Base-by-base conservation (phyloP, 345 rosid species). In the Clausena lansium region DNA sequence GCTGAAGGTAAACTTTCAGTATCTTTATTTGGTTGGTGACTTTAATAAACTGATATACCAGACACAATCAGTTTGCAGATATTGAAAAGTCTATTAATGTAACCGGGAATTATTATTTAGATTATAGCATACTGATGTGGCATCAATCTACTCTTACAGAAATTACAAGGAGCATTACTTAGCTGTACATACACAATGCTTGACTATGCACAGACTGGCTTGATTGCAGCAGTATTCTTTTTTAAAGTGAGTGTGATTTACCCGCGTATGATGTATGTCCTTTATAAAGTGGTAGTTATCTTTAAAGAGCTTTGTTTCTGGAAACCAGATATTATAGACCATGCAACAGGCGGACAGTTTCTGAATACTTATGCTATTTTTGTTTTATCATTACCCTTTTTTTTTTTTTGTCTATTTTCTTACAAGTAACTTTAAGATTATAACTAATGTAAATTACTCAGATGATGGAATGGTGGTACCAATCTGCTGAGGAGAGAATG, bases 401-500 rank as follows among this genome's bases (percentile, higher is more conserved):
- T 39, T 70, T n/a, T 71, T 13, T 22, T 14, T 3, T 15, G 2
- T 52, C 15, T 62, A 27, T 74, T 32, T 27, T 28, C 8, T 60
- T 52, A 47, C 55, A 47, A 7, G 6, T 76, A 19, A 1, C 27
- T 27, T 61, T 72, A 35, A 67, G n/a, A 61, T 30, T 63, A 69
- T 41, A 27, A 33, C 38, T 52, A 13, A 11, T 76, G 70, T 80
- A 36, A 75, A 67, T 78, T 74, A 24, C 32, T 25, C 76, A 96
- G 99, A 96, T 96, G 98, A 96, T 96, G 99, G 99, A 96, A 69
- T 96, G 99, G 99, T 96, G 98, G 99, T 96, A 92, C 80, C 98
- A 96, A 84, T 96, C 99, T 84, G 99, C 98, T 32, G 99, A 96
- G 83, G 98, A 94, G 82, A 92, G 97, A 89, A 94, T 96, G 93